Evolutionary conservation across 108 stramenopile species (phyloP).

Genomic region (Fragilaria crotonensis): DNA sequence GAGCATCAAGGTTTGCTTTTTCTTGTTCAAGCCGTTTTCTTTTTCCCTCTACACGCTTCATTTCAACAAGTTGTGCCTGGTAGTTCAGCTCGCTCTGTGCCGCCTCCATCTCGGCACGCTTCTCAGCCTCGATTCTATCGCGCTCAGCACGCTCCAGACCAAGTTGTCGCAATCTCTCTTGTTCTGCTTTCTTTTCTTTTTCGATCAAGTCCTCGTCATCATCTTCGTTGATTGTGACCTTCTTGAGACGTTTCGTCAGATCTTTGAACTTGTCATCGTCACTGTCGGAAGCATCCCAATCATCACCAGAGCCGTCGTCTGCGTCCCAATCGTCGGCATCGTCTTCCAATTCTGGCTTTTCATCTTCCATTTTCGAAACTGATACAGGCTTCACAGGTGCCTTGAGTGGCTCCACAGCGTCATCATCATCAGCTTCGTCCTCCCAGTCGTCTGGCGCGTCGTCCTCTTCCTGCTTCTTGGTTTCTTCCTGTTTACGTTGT

Average conservation of each 20-base stretch:
- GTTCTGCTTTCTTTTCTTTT: slow-evolving; percentile 78
- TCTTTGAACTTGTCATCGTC: slow-evolving; percentile 69
- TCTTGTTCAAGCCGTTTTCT: slow-evolving; percentile 71
- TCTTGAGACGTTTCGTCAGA: slow-evolving; percentile 58
- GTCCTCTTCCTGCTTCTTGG: slow-evolving; percentile 27
- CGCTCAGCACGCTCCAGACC: slow-evolving; percentile 77
- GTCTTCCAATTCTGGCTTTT: slow-evolving; percentile 18
- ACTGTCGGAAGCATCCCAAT: slow-evolving; percentile 73
- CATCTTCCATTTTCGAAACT: slow-evolving; percentile 43
- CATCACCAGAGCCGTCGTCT: slow-evolving; percentile 62
- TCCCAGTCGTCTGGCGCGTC: slow-evolving; percentile 43
- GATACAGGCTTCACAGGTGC: slow-evolving; percentile 25
- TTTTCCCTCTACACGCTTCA: slow-evolving; percentile 80
- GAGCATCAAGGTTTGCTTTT: slow-evolving; percentile 72
- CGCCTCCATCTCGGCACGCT: slow-evolving; percentile 43
- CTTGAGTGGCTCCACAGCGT: slow-evolving; percentile 22
- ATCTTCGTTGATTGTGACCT: slow-evolving; percentile 43
- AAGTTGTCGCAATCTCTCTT: slow-evolving; percentile 64
- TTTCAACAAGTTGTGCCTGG: slow-evolving; percentile 35
- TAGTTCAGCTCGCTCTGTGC: slow-evolving; percentile 49
- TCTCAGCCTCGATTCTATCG: slow-evolving; percentile 70
- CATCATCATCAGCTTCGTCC: slow-evolving; percentile 14
- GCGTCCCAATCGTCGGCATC: slow-evolving; percentile 61
- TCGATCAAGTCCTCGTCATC: slow-evolving; percentile 84
- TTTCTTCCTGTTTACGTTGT: slow-evolving; percentile 16